phyloP scores from a whole-genome alignment of 345 rosid species.

The Moricandia arvensis region DNA sequence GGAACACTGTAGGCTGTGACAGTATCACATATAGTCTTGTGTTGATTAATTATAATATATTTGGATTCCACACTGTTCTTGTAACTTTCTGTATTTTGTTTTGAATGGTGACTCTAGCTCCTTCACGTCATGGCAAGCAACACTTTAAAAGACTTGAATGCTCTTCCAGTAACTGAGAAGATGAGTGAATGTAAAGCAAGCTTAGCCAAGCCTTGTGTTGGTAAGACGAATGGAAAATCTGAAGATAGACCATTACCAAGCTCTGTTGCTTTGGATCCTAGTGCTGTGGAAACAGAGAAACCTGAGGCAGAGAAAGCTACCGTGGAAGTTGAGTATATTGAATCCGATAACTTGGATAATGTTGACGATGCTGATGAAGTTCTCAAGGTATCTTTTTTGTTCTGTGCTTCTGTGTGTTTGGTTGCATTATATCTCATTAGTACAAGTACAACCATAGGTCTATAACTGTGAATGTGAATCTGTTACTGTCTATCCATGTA shows the following conservation, averaged over 20 bases:
- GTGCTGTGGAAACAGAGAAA: constrained; percentile 46
- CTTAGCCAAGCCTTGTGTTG: constrained; percentile 52
- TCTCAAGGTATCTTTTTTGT: constrained; percentile 52
- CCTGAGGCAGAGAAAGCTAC: constrained; percentile 45
- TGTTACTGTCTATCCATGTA: too few species aligned
- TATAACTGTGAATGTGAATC: too few species aligned
- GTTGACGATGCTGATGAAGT: constrained; percentile 64
- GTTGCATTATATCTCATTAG: neutral
- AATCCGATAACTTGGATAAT: constrained; percentile 71
- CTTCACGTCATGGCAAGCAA: constrained; percentile 56
- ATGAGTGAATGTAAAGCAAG: constrained; percentile 56
- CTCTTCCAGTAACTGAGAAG: constrained; percentile 54
- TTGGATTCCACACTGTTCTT: too few species aligned
- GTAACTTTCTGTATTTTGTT: neutral
- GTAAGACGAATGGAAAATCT: constrained; percentile 50
- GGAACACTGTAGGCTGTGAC: too few species aligned
- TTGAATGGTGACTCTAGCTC: neutral
- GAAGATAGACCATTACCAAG: constrained; percentile 47
- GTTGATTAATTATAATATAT: too few species aligned
- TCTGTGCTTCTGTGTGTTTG: neutral
- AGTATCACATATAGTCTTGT: too few species aligned
- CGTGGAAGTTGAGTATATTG: constrained; percentile 77
- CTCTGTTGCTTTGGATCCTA: constrained; percentile 38
- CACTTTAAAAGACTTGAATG: constrained; percentile 68
- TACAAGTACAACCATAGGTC: neutral